A percentile compares a stretch with the other conserved stretches of the same genome.
Evolutionary conservation across 1,284 basidiomycete species (phyloP).

Genomic region (Laetiporus sulphureus): DNA sequence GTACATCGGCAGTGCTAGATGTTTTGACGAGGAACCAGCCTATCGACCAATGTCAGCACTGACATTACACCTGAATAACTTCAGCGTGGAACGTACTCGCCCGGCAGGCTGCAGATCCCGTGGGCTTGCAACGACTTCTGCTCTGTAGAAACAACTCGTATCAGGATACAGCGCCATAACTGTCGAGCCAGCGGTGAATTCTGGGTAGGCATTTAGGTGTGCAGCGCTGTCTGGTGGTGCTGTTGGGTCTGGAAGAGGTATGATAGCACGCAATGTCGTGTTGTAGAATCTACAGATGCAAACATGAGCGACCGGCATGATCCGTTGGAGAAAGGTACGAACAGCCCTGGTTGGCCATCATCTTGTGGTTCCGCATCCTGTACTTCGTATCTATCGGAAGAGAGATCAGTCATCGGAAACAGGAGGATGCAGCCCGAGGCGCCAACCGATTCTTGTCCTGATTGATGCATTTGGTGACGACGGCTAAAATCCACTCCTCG

Average conservation of each 20-base stretch:
- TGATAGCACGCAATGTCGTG: conserved; percentile 60
- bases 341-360: conserved; percentile 66
- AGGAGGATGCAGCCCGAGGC: neutral
- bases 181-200: conserved; percentile 61
- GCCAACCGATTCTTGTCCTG: conserved; percentile 59
- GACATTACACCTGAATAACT: neutral
- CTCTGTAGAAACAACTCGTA: conserved; percentile 81
- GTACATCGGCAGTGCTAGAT: conserved; percentile 48
- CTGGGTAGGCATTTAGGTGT: conserved; percentile 62
- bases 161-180: conserved; percentile 82
- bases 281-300: conserved; percentile 57
- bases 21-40: conserved; percentile 6
- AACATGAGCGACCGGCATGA: too few relatives aligned
- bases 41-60: neutral
- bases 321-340: conserved; percentile 20
- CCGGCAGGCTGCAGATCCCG: conserved; percentile 42
- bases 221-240: conserved; percentile 49
- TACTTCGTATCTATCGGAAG: conserved; percentile 59
- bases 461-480: conserved; percentile 62
- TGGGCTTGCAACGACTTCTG: conserved; percentile 67
- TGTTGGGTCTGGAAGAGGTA: conserved; percentile 69
- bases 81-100: conserved; percentile 38
- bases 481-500: conserved; percentile 76
- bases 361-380: conserved; percentile 77
- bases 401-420: neutral